Conservation (phyloP, 2,329 filamentous ascomycete species). For the Lasiodiplodia theobromae region DNA sequence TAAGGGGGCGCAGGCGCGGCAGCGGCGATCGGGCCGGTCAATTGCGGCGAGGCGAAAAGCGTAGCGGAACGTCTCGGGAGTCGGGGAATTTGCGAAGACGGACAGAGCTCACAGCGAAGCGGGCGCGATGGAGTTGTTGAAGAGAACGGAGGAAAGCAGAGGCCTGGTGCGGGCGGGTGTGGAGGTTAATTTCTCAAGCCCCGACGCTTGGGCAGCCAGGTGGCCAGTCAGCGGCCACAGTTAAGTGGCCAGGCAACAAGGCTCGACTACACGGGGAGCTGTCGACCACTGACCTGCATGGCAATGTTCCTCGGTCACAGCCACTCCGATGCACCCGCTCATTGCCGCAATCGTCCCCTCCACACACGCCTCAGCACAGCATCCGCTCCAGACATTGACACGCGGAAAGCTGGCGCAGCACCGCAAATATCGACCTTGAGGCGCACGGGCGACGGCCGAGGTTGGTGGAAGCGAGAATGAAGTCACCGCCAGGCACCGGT, state of each 20-base stretch:
- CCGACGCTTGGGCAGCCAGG: neutral
- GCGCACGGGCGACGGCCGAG: neutral
- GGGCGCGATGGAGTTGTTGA: conserved; percentile 13
- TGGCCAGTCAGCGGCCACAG: conserved; percentile 6
- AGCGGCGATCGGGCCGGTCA: conserved; percentile 14
- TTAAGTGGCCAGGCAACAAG: conserved; percentile 10
- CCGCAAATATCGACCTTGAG: neutral
- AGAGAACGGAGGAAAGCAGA: conserved; percentile 3
- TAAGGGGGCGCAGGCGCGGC: conserved; percentile 16
- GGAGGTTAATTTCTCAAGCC: conserved; percentile 23
- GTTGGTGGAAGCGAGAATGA: conserved; percentile 5
- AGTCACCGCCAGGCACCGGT: conserved; percentile 20
- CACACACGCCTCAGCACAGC: neutral
- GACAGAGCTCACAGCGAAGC: neutral
- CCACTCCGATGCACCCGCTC: conserved; percentile 1
- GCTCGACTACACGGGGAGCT: neutral
- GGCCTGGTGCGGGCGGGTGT: neutral
- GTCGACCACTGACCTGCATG: neutral
- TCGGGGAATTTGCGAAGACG: neutral
- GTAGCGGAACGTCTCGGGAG: neutral
- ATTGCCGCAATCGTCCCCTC: neutral
- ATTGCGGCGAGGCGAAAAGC: neutral
- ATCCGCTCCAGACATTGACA: neutral
- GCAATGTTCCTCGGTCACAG: conserved; percentile 2
- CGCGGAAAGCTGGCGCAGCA: conserved; percentile 5